phyloP scores from a whole-genome alignment of 371 early-diverging fungal species.

The Parasitella parasitica region DNA sequence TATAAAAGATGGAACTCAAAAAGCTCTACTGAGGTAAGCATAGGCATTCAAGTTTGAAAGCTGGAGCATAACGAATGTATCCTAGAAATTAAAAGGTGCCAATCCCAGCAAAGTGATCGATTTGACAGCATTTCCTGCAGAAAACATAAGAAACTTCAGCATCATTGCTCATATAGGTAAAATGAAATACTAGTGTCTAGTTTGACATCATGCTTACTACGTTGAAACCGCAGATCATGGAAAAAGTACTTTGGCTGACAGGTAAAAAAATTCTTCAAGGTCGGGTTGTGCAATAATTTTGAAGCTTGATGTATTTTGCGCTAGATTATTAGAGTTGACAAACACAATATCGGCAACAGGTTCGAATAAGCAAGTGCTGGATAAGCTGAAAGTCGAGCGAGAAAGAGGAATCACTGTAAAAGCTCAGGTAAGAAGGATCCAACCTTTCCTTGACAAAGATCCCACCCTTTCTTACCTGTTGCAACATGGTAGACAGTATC shows the following conservation, averaged over 20 bases:
- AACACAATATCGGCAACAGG: conserved; percentile 71
- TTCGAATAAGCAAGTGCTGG: conserved; percentile 88
- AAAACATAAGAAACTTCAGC: conserved; percentile 92
- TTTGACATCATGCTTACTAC: not conserved
- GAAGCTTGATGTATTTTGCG: not conserved
- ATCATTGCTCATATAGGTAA: conserved; percentile 96
- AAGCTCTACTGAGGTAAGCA: conserved; percentile 31
- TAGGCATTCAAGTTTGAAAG: not conserved
- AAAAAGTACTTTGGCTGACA: conserved; percentile 93
- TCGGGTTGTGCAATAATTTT: not conserved
- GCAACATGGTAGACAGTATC: conserved; percentile 71
- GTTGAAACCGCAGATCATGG: conserved; percentile 72
- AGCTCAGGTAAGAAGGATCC: conserved; percentile 76
- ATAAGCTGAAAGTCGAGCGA: conserved; percentile 93
- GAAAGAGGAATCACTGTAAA: conserved; percentile 98
- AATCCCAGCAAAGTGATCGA: conserved; percentile 46
- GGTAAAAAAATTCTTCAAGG: conserved; percentile 29
- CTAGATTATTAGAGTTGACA: conserved; percentile 75
- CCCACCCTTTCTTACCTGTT: not conserved
- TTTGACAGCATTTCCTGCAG: conserved; percentile 64
- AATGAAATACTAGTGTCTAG: not conserved
- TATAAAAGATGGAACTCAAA: conserved; percentile 29
- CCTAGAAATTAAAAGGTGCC: conserved; percentile 48
- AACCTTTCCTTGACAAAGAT: not conserved
- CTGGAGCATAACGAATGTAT: not conserved